Percentiles rank a stretch among this genome's conserved stretches.
Conservation (phyloP, 441 rosid species). For the Manihot esculenta region DNA sequence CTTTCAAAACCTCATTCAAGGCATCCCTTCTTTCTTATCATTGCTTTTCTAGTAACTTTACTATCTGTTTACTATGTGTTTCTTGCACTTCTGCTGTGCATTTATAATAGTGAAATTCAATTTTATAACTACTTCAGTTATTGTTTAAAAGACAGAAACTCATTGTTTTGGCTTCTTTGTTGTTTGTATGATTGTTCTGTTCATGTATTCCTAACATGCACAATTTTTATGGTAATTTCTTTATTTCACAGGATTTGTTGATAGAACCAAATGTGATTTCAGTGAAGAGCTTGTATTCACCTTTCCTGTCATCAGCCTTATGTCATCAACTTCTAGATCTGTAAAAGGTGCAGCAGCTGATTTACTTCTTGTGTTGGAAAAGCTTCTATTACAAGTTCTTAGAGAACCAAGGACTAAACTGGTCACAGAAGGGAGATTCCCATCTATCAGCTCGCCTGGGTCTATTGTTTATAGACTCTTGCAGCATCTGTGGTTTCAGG, state of each 20-base stretch:
- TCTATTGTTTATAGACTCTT: conserved; percentile 62
- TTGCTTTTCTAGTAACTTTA: not conserved
- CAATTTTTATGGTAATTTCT: not conserved
- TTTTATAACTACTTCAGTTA: not conserved
- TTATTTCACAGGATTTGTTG: conserved; percentile 40
- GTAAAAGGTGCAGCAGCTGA: conserved; percentile 74
- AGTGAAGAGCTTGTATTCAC: conserved; percentile 67
- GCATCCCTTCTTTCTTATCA: not conserved
- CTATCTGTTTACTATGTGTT: not conserved
- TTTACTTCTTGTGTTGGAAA: conserved; percentile 68
- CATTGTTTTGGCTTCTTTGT: not conserved
- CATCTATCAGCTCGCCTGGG: conserved; percentile 56
- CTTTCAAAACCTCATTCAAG: not conserved
- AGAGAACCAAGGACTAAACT: conserved; percentile 46
- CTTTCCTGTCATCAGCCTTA: conserved; percentile 67
- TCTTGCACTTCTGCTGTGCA: not conserved
- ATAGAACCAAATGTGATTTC: conserved; percentile 36
- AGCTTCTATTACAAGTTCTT: conserved; percentile 46
- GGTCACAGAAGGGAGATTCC: conserved; percentile 36
- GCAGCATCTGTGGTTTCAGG: conserved; percentile 82
- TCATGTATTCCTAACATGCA: not conserved
- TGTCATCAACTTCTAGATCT: conserved; percentile 85
- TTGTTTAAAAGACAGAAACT: conserved; percentile 1
- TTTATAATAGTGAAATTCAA: not conserved
- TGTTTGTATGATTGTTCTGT: not conserved